Evolutionary conservation across 176 grass and related monocot genomes (phyloP).

Genomic region (Bromus sterilis): DNA sequence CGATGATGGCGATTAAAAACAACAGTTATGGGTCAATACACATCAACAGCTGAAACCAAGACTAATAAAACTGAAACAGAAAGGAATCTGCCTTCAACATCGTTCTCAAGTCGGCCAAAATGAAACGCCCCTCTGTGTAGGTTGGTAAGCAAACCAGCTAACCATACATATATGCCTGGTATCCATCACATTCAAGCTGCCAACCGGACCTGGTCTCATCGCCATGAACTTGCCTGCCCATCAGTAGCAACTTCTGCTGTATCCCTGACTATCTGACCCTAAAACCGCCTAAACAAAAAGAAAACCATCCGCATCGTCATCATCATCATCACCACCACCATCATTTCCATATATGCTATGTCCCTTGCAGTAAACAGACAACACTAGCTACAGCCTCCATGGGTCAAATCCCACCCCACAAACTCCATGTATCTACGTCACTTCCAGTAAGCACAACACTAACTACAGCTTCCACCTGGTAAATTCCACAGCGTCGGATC

Average conservation of each 20-base stretch:
- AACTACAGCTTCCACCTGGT: slow-evolving; percentile 10
- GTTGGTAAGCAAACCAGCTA: not conserved
- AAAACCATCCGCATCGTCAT: not conserved
- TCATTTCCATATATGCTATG: slow-evolving; percentile 10
- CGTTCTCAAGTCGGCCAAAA: slow-evolving; percentile 10
- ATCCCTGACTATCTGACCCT: slow-evolving; percentile 10
- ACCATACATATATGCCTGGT: not conserved
- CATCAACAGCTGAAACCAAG: not conserved
- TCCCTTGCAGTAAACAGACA: slow-evolving; percentile 26
- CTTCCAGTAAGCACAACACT: slow-evolving; percentile 25
- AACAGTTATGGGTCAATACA: slow-evolving; percentile 9
- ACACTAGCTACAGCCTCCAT: slow-evolving; percentile 27
- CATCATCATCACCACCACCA: not conserved
- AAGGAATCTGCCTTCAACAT: not conserved
- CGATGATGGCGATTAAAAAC: not conserved
- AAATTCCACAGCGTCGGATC: not conserved
- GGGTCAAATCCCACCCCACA: not conserved
- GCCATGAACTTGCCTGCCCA: not conserved
- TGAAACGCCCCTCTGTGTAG: not conserved
- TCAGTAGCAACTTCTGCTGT: slow-evolving; percentile 15
- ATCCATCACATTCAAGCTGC: not conserved
- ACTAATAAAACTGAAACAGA: not conserved
- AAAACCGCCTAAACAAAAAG: slow-evolving; percentile 29
- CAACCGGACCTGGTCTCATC: not conserved
- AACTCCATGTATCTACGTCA: slow-evolving; percentile 23